phyloP scores from a whole-genome alignment of 129 eudicot genomes.

The Silybum marianum region DNA sequence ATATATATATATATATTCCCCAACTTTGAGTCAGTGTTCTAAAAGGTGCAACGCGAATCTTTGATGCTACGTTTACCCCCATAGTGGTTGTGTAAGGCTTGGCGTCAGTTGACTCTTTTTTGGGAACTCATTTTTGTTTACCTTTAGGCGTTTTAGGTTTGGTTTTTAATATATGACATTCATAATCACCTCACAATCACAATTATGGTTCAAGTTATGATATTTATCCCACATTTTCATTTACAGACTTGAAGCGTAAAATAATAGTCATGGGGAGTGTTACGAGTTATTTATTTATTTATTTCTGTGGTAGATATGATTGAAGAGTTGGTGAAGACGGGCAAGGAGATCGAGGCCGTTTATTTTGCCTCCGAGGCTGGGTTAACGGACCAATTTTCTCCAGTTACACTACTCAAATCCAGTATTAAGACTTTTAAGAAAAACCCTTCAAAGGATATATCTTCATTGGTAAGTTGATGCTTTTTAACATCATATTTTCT shows the following conservation, averaged over 20 bases:
- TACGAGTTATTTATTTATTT: neutral
- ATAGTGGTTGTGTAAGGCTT: no score
- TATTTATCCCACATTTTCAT: neutral
- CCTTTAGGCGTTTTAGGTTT: no score
- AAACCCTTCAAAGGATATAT: slow-evolving; percentile 27
- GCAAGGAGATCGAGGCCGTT: slow-evolving; percentile 60
- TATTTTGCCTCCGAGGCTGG: slow-evolving; percentile 50
- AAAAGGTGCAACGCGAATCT: no score
- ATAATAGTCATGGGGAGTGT: neutral
- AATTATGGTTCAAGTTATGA: neutral
- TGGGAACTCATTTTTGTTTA: no score
- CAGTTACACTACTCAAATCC: slow-evolving; percentile 47
- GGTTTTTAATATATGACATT: no score
- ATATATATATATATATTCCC: no score
- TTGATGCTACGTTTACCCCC: no score
- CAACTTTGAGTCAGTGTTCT: no score
- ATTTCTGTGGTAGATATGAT: slow-evolving; percentile 40
- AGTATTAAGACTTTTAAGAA: slow-evolving; percentile 33
- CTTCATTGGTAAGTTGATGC: slow-evolving; percentile 43
- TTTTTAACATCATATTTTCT: neutral
- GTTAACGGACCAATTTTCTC: slow-evolving; percentile 48
- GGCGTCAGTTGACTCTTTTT: no score
- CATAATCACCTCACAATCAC: no score
- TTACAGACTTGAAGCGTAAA: neutral
- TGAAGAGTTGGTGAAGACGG: slow-evolving; percentile 54